These are phyloP conservation scores for Noccaea bulbosa DNA, from an alignment of 345 rosid genomes.

Conservation along the genomic window DNA sequence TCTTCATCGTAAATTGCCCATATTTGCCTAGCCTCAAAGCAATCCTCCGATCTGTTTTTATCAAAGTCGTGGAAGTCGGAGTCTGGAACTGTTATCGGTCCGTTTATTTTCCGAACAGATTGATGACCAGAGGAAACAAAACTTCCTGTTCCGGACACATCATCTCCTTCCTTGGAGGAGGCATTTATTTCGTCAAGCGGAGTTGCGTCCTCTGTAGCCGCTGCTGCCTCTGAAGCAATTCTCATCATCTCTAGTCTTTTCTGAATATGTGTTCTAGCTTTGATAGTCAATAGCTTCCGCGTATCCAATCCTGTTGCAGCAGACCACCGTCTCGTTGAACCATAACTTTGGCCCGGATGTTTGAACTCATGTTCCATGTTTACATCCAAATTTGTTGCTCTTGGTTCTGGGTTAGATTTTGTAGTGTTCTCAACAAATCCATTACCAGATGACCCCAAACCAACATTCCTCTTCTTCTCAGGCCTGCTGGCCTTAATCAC, in stretches of 20 bases:
- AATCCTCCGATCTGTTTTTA: constrained; percentile 85
- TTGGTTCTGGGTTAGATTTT: constrained; percentile 53
- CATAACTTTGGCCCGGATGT: constrained; percentile 54
- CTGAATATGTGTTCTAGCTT: constrained; percentile 68
- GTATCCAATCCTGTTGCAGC: constrained; percentile 74
- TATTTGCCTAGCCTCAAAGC: constrained; percentile 90
- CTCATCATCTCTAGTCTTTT: constrained; percentile 69
- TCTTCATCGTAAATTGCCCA: constrained; percentile 99
- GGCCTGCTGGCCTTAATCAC: constrained; percentile 52
- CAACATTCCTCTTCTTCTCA: constrained; percentile 82
- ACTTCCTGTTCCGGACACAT: constrained; percentile 21
- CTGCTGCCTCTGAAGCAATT: constrained; percentile 54
- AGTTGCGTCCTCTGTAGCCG: constrained; percentile 35
- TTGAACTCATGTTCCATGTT: constrained; percentile 54
- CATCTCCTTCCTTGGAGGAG: constrained; percentile 45
- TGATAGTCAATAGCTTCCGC: constrained; percentile 76
- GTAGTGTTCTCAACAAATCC: constrained; percentile 58
- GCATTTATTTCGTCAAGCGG: constrained; percentile 42
- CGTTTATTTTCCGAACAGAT: constrained; percentile 45
- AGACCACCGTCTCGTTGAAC: constrained; percentile 56
- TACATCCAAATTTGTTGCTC: constrained; percentile 46
- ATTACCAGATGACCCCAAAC: constrained; percentile 53
- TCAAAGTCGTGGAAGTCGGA: constrained; percentile 97
- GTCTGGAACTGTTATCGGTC: constrained; percentile 81
- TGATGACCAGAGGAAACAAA: constrained; percentile 29